A percentile compares a stretch with the other conserved stretches of the same genome.
phyloP scores from a whole-genome alignment of 1,284 basidiomycete genomes.

The Marasmius fiardii region DNA sequence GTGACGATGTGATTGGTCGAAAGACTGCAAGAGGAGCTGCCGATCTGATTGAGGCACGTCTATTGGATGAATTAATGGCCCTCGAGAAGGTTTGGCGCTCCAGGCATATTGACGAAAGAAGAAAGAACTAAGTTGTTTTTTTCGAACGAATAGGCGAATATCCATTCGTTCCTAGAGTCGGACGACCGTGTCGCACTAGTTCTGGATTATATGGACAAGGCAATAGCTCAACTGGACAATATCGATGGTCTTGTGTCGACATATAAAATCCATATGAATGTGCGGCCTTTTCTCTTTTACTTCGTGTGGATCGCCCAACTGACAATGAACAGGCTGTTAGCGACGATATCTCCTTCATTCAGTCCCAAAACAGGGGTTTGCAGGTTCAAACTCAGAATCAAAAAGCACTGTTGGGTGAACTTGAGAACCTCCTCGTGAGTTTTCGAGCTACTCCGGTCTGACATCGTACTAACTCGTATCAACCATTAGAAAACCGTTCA shows the following conservation, averaged over 20 bases:
- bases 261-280: constrained; percentile 93
- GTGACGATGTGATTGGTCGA: constrained; percentile 62
- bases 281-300: constrained; percentile 34
- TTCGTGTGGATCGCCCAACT: constrained; percentile 10
- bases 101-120: constrained; percentile 5
- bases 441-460: not conserved
- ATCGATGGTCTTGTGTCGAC: constrained; percentile 86
- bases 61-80: constrained; percentile 85
- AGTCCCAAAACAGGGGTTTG: constrained; percentile 93
- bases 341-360: constrained; percentile 95
- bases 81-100: constrained; percentile 76
- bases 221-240: constrained; percentile 79
- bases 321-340: constrained; percentile 69
- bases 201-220: constrained; percentile 85
- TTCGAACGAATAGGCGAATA: constrained; percentile 69
- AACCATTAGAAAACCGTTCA: constrained; percentile 82
- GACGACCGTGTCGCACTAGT: constrained; percentile 88
- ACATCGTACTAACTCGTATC: no score
- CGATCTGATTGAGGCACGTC: constrained; percentile 83
- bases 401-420: constrained; percentile 73
- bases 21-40: constrained; percentile 70
- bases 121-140: not conserved
- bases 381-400: constrained; percentile 99
- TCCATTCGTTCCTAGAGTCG: constrained; percentile 95
- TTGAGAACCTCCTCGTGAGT: constrained; percentile 81